phyloP scores from a whole-genome alignment of 1,284 basidiomycete genomes.

The Ceratobasidium sp. region DNA sequence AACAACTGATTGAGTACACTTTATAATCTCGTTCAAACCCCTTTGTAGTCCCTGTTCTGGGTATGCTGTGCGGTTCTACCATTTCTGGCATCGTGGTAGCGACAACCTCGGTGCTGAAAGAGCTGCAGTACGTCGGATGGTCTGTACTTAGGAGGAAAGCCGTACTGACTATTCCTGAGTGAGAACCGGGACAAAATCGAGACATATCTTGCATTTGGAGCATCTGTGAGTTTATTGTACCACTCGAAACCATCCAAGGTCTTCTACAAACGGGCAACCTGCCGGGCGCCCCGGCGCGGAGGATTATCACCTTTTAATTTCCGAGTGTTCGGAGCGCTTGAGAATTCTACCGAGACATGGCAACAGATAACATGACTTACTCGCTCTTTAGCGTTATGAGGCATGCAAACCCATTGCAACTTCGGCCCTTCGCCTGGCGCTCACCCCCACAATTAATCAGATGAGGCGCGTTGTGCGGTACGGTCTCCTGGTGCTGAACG shows the following conservation, averaged over 20 bases:
- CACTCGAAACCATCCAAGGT: background rate
- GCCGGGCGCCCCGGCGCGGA: background rate
- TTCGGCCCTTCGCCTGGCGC: slow-evolving; percentile 80
- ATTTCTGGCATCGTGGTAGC: slow-evolving; percentile 80
- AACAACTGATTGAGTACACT: slow-evolving; percentile 18
- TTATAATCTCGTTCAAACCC: background rate
- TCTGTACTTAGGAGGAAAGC: background rate
- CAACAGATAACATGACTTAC: background rate
- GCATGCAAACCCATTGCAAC: slow-evolving; percentile 81
- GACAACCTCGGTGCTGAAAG: slow-evolving; percentile 72
- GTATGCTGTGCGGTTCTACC: slow-evolving; percentile 88
- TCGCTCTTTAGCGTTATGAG: slow-evolving; percentile 65
- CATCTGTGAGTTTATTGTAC: slow-evolving; percentile 55
- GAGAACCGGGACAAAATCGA: slow-evolving; percentile 87
- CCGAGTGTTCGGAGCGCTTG: background rate
- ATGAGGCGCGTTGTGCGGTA: slow-evolving; percentile 71
- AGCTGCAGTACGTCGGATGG: slow-evolving; percentile 67
- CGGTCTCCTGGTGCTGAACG: background rate
- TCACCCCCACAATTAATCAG: slow-evolving; percentile 84
- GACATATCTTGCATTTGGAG: slow-evolving; percentile 85
- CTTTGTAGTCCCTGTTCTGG: slow-evolving; percentile 78
- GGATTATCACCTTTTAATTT: slow-evolving; percentile 51
- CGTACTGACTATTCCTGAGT: slow-evolving; percentile 57
- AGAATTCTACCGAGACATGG: background rate
- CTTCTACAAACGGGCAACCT: background rate